These are phyloP conservation scores for Lagenidium giganteum DNA, from an alignment of 352 stramenopile genomes.

Conservation along the genomic window DNA sequence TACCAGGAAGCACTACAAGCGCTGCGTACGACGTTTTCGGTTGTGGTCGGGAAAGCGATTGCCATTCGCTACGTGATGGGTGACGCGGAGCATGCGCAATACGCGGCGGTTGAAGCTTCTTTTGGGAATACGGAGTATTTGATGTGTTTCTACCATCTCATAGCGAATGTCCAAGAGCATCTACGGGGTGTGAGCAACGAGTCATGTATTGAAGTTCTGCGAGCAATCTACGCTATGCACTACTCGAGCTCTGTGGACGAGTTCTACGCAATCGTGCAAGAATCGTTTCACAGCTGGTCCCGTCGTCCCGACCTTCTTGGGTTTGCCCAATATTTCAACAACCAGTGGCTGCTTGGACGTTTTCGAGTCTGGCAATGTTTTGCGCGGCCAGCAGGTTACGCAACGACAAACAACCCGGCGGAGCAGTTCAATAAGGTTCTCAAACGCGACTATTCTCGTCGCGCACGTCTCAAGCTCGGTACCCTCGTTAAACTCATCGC, in stretches of 20 bases:
- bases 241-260: no score
- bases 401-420: slow-evolving; percentile 13
- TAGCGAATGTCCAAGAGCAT: slow-evolving; percentile 10
- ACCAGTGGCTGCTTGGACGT: slow-evolving; percentile 3
- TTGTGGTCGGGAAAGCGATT: background rate
- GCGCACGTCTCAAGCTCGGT: slow-evolving; percentile 6
- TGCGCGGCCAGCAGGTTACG: slow-evolving; percentile 1
- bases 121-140: slow-evolving; percentile 6
- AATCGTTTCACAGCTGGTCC: no score
- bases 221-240: slow-evolving; percentile 21
- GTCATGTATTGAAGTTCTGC: no score
- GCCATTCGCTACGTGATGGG: slow-evolving; percentile 5
- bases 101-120: slow-evolving; percentile 4
- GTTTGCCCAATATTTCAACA: slow-evolving; percentile 10
- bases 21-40: background rate
- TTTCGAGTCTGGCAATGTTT: slow-evolving; percentile 15
- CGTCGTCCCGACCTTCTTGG: background rate
- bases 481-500: no score
- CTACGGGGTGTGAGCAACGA: no score
- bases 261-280: no score
- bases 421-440: slow-evolving; percentile 18
- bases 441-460: slow-evolving; percentile 15
- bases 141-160: slow-evolving; percentile 19
- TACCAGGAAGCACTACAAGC: background rate
- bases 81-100: slow-evolving; percentile 12